Evolutionary conservation across 768 basidiomycete genomes (phyloP).

Genomic region (Gyrodon lividus): DNA sequence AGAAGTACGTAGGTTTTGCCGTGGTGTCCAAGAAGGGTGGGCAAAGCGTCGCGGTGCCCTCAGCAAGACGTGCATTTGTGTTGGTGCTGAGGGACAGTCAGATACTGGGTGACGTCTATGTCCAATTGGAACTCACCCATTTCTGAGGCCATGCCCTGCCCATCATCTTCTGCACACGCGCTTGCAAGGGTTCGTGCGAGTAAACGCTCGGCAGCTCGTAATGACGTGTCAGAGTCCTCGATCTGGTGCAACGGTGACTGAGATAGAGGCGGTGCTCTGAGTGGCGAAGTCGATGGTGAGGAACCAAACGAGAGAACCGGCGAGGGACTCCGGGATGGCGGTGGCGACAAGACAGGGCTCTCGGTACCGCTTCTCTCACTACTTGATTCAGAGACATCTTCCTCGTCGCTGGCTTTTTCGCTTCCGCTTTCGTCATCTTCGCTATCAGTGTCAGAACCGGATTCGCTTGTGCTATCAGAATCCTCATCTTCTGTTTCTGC

Average conservation of each 20-base stretch:
- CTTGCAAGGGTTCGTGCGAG: constrained; percentile 45
- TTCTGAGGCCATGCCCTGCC: constrained; percentile 38
- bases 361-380: constrained; percentile 10
- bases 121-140: constrained; percentile 30
- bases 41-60: constrained; percentile 47
- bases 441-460: background rate
- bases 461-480: background rate
- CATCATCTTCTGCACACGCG: constrained; percentile 43
- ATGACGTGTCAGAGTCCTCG: constrained; percentile 34
- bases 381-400: background rate
- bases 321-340: constrained; percentile 27
- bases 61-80: constrained; percentile 46
- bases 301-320: constrained; percentile 20
- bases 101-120: background rate
- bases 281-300: constrained; percentile 26
- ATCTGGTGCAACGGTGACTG: constrained; percentile 4
- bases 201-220: constrained; percentile 39
- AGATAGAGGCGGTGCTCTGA: background rate
- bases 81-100: constrained; percentile 37
- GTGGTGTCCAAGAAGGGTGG: constrained; percentile 48
- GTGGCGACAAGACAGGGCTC: constrained; percentile 10
- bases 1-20: constrained; percentile 40
- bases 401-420: constrained; percentile 14
- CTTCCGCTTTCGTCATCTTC: constrained; percentile 10
- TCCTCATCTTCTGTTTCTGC: background rate